phyloP scores from a whole-genome alignment of 495 filamentous ascomycete genomes.

The Schizothecium vesticola region DNA sequence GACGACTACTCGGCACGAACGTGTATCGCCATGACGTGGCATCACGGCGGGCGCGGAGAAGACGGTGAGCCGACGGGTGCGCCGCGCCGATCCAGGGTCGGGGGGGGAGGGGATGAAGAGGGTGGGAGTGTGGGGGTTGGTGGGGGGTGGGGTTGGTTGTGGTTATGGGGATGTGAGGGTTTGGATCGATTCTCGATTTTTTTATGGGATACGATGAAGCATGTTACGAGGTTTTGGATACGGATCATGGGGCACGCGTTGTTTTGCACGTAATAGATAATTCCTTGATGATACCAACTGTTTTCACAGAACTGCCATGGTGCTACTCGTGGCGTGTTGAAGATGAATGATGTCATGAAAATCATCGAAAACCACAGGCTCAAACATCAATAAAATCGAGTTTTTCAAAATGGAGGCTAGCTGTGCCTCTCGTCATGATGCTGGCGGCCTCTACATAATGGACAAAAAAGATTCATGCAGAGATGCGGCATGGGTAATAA shows the following conservation, averaged over 20 bases:
- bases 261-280: background rate
- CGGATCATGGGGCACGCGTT: background rate
- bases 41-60: background rate
- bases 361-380: too few relatives aligned
- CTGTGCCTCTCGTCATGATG: too few relatives aligned
- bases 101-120: background rate
- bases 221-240: too few relatives aligned
- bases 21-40: background rate
- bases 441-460: too few relatives aligned
- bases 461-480: background rate
- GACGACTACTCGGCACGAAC: background rate
- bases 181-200: background rate
- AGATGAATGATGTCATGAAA: background rate
- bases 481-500: background rate
- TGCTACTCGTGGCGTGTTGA: too few relatives aligned
- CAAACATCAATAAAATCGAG: too few relatives aligned
- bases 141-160: background rate
- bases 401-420: too few relatives aligned
- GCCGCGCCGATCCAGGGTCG: background rate
- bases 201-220: too few relatives aligned
- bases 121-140: background rate
- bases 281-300: background rate
- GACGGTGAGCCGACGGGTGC: background rate
- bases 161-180: background rate
- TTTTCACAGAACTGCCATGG: too few relatives aligned